These are phyloP conservation scores for Fomitopsis serialis DNA, from an alignment of 768 basidiomycete genomes.

Conservation along the genomic window DNA sequence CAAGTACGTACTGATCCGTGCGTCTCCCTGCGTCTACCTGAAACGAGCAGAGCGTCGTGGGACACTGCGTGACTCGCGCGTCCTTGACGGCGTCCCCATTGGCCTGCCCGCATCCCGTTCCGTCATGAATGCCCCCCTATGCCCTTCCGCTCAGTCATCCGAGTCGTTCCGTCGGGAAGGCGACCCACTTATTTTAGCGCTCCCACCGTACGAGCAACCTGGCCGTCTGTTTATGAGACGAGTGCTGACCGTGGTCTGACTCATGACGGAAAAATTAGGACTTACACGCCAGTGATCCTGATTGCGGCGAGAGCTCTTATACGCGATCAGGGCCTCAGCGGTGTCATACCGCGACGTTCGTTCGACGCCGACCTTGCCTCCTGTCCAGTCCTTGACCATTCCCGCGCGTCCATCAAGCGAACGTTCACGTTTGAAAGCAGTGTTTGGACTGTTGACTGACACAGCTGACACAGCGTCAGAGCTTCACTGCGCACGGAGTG, in stretches of 20 bases:
- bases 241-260: slow-evolving; percentile 4
- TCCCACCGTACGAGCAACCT: neutral
- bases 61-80: neutral
- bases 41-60: neutral
- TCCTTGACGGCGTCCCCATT: neutral
- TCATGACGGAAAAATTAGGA: slow-evolving; percentile 3
- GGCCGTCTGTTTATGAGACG: neutral
- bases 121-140: neutral
- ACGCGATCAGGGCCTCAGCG: neutral
- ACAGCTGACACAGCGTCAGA: neutral
- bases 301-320: neutral
- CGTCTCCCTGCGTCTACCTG: neutral
- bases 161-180: slow-evolving; percentile 6
- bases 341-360: slow-evolving; percentile 1
- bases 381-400: neutral
- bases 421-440: neutral
- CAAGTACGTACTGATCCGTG: neutral
- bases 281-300: neutral
- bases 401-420: neutral
- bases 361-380: neutral
- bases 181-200: slow-evolving; percentile 4
- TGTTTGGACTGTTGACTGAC: neutral
- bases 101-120: neutral
- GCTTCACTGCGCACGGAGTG: neutral
- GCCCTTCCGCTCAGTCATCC: neutral